A percentile compares a stretch with the other conserved stretches of the same genome.
These are phyloP conservation scores for Chlamydomonas sp. DNA, from an alignment of 139 green algal species.

Conservation along the genomic window DNA sequence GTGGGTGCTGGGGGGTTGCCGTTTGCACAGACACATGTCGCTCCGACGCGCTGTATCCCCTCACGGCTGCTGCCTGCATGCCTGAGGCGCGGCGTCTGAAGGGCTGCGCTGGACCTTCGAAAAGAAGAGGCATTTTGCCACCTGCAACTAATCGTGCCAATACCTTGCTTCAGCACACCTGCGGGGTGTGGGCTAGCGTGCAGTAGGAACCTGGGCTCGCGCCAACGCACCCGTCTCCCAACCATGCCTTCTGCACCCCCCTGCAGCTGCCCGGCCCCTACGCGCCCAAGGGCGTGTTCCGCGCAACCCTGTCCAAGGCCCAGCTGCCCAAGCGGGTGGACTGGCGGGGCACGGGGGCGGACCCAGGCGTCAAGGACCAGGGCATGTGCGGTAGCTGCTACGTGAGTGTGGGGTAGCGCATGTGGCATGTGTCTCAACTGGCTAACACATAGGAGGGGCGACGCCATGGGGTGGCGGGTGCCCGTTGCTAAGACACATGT, in stretches of 20 bases:
- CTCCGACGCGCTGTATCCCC: too few species aligned
- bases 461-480: neutral
- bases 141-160: too few species aligned
- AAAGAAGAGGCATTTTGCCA: too few species aligned
- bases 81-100: too few species aligned
- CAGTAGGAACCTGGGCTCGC: too few species aligned
- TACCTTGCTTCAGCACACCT: too few species aligned
- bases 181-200: too few species aligned
- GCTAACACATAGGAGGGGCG: neutral
- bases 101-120: too few species aligned
- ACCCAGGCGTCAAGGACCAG: constrained; percentile 71
- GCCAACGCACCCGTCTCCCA: neutral
- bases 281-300: constrained; percentile 17
- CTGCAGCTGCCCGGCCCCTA: constrained; percentile 12
- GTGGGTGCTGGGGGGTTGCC: too few species aligned
- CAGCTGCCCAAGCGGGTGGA: constrained; percentile 54
- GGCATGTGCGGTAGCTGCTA: constrained; percentile 34
- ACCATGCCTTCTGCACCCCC: neutral
- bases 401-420: neutral
- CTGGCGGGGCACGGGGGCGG: constrained; percentile 65
- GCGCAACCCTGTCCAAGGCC: neutral
- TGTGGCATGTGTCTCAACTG: neutral
- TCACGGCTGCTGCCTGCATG: too few species aligned
- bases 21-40: too few species aligned
- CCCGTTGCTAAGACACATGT: neutral